phyloP scores from a whole-genome alignment of 306 rosid genomes.

The Fragaria ananassa region DNA sequence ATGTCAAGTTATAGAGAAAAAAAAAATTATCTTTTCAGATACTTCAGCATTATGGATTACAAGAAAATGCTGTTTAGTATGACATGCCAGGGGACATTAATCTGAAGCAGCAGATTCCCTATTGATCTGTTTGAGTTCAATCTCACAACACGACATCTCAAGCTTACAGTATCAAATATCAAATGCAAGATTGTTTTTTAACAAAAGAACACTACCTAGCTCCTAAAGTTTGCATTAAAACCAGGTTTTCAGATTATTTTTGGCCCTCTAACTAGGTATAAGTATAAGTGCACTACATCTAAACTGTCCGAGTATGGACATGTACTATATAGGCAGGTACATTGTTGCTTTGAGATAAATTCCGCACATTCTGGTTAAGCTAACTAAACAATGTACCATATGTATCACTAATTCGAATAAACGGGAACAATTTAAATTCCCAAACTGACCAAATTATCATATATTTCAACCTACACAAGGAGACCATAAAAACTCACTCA shows the following conservation, averaged over 20 bases:
- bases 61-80: neutral
- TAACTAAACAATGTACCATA: neutral
- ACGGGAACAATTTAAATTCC: neutral
- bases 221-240: neutral
- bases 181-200: neutral
- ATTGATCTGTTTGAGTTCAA: neutral
- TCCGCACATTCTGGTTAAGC: neutral
- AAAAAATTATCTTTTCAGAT: neutral
- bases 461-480: neutral
- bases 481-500: conserved; percentile 54
- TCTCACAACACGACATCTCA: neutral
- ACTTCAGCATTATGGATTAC: neutral
- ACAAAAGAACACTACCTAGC: neutral
- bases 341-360: neutral
- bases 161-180: neutral
- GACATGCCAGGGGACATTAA: neutral
- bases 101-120: neutral
- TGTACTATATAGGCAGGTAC: neutral
- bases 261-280: neutral
- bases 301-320: neutral
- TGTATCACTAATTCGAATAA: neutral
- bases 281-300: neutral
- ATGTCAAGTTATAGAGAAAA: neutral
- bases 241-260: neutral
- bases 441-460: neutral